Base-by-base conservation (phyloP, 495 filamentous ascomycete genomes). In the Penicillium manginii region DNA sequence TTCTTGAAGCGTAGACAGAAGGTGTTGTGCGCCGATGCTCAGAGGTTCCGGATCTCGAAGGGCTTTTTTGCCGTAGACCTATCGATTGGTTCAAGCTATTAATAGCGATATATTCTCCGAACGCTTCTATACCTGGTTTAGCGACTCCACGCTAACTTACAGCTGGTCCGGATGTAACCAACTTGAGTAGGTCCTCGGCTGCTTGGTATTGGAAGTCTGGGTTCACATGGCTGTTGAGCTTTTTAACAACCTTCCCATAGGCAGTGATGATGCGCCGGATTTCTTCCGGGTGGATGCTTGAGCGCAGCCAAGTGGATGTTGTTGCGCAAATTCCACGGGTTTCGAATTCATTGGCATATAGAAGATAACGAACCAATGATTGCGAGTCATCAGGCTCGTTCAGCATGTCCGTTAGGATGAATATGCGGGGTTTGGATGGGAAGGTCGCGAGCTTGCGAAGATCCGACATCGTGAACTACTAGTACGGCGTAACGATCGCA, bases 321-420 rank as follows among this genome's bases (percentile, higher is more conserved):
- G 62, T 65, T 4, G 76, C 76, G 2, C 77, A 70, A 15, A 79
- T 53, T 1, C 73, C 78, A 19, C 73, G 69, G 3, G 71, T 79
- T 10, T 74, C 58, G 64, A 79, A 76, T 50, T 77, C 68, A 46
- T 81, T 79, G 12, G 69, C 59, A 55, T 81, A 78, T 12, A 77
- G 59, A 0, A 78, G 71, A 54, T 74, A 79, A 2, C 78, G 64
- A 23, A 71, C 68, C 3, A 81, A 60, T 0, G 76, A 79, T 47
- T 77, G 70, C 8, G 74, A 68, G 61, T 79, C 78, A 47, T 78
- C 76, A 6, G 75, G 73, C 58, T 81, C 78, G 52, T 77, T 79
- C 40, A 69, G 72, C 43, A 78, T 79, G 55, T 81, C 78, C 2
- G 71, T 73, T 31, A 81, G 67, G 50, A 81, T 70, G 61, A 78